Percentiles rank a stretch among this genome's conserved stretches.
Conservation (phyloP, 805 yeast genomes). For the Candida hispaniensis region DNA sequence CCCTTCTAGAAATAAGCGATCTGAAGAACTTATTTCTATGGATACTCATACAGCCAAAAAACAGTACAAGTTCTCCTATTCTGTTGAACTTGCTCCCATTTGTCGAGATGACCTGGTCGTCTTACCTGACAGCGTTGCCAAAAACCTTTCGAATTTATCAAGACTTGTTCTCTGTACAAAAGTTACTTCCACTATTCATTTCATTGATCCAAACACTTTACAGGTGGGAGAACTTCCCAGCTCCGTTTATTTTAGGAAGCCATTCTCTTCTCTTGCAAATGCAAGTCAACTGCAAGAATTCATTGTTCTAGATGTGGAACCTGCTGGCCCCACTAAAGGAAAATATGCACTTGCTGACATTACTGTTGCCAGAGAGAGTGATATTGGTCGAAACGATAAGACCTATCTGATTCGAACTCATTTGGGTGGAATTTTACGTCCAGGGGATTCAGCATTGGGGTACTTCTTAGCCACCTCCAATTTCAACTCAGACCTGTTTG, state of each 20-base stretch:
- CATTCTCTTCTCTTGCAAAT: conserved; percentile 66
- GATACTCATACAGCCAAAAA: conserved; percentile 85
- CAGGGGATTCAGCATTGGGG: conserved; percentile 88
- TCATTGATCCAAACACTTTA: conserved; percentile 67
- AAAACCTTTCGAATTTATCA: conserved; percentile 66
- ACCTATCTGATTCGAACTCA: conserved; percentile 75
- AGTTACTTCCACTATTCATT: conserved; percentile 67
- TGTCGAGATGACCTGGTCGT: conserved; percentile 90
- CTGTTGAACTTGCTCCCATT: conserved; percentile 85
- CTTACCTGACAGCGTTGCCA: conserved; percentile 71
- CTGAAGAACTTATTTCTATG: conserved; percentile 78
- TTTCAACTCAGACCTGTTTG: conserved; percentile 74
- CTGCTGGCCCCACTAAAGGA: conserved; percentile 71
- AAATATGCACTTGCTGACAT: conserved; percentile 75
- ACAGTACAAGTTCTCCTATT: conserved; percentile 78
- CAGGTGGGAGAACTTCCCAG: conserved; percentile 68
- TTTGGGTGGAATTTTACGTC: conserved; percentile 81
- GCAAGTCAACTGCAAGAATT: conserved; percentile 59
- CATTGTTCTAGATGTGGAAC: conserved; percentile 80
- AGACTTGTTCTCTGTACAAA: conserved; percentile 76
- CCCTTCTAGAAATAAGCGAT: conserved; percentile 69
- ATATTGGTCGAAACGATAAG: conserved; percentile 69
- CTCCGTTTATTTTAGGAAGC: conserved; percentile 63
- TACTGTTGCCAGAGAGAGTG: conserved; percentile 70
- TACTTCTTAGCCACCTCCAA: conserved; percentile 72